Evolutionary conservation across 2,329 filamentous ascomycete species (phyloP), one percentile per base, ranked within the genome.

Genomic region (Colletotrichum tofieldiae): DNA sequence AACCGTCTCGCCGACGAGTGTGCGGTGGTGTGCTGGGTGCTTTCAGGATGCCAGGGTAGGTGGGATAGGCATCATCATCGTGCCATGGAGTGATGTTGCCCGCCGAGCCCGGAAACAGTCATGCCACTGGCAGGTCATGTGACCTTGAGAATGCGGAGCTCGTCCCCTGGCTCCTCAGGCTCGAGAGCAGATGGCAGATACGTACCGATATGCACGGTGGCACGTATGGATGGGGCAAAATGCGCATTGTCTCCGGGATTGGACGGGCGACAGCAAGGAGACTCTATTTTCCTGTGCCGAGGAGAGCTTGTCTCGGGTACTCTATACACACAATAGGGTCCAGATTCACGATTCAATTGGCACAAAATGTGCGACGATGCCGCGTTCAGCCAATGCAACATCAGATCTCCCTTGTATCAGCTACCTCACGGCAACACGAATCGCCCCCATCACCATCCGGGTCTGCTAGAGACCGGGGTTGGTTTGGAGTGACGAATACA

Each of bases 61-160:
- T 52, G 29, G 62, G 43, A 20, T 45, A 49, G 18, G 35, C 69
- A 70, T 70, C 47, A 64, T 72, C 59, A 35, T 65, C 65, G 20
- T 56, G 54, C 39, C 16, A 37, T 65, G 45, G 32, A 55, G 51
- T 61, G 47, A 70, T 64, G 59, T 70, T 41, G 47, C 52, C 54
- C 45, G 29, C 9, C n/a, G 52, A 60, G 37, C 52, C 43, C 35
- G 16, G 51, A 26, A 8, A 23, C 51, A 11, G 63, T 72, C 65
- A 65, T 70, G 54, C 70, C 59, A 69, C 65, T 29, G 43, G 12
- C 2, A 11, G 49, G 66, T 72, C 70, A 72, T 64, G 66, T 72
- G 70, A 72, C 47, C 32, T 49, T 0, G 8, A 41, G 23, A 39
- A 32, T 69, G 59, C 39, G 65, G 59, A 65, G 70, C 18, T 18